Evolutionary conservation across 441 rosid genomes (phyloP), one percentile per base, ranked within the genome.

Genomic region (Syzygium syzygioides): DNA sequence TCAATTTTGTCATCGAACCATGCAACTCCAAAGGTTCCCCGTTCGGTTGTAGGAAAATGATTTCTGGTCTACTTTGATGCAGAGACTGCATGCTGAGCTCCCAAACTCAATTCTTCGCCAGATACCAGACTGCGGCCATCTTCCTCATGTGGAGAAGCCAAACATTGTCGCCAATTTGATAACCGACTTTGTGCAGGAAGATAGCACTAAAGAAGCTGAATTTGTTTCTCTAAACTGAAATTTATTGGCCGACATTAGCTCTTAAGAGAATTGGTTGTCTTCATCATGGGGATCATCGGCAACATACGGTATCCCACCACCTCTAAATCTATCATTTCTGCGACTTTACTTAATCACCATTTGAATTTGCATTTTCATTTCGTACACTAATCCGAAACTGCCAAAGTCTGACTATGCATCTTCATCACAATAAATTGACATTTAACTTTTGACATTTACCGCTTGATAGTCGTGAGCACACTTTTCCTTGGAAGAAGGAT

Each of bases 71-170:
- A 37, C 41, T 88, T 88, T 79, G 54, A 89, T 90, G 92, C 94
- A 96, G 98, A 96, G 95, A 89, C 88, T 96, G 90, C 96, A 95
- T 18, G 89, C 93, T 55, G 96, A 97, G 79, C 91, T 97, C 89
- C 91, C 94, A 34, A 92, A 95, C 59, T 97, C 98, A 41, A 93
- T 90, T 64, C 85, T 97, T 45, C 90, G 91, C 32, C 97, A 95
- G 91, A 93, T 96, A 90, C 94, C 96, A 30, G 91, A 96, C 83
- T 96, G 96, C 53, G 99, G 98, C 26, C 99, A 97, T 89, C 90
- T 96, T 90, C 99, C 99, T 68, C 99, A 96, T 19, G 97, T 96
- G 79, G 98, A 97, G 90, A 95, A 92, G 88, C 98, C 98, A 2
- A 85, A 90, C 23, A 85, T 93, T 15, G 94, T 92, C 5, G 94